Conservation (phyloP, 345 rosid genomes). For the Bruguiera gymnorhiza region DNA sequence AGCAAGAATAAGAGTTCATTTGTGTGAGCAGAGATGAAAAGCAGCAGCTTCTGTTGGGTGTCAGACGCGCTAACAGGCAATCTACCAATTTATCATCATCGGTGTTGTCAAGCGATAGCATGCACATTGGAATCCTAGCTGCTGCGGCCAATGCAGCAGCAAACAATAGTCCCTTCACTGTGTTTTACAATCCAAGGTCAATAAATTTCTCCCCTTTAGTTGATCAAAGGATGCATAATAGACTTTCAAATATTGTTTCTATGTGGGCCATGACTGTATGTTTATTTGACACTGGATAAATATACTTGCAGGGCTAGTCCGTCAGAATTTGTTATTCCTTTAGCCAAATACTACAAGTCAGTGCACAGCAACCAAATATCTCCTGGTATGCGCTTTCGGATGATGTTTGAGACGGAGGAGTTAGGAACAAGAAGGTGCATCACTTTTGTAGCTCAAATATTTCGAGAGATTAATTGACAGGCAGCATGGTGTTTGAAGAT, state of each 20-base stretch:
- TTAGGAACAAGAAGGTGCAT: constrained; percentile 71
- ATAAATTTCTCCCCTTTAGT: neutral
- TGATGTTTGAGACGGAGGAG: constrained; percentile 98
- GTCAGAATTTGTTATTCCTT: constrained; percentile 91
- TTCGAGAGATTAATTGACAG: neutral
- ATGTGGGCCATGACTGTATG: neutral
- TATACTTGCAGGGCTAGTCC: constrained; percentile 64
- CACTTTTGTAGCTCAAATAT: neutral
- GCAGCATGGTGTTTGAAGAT: neutral
- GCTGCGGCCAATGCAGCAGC: constrained; percentile 99
- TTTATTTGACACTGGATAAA: constrained; percentile 6
- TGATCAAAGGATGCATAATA: neutral
- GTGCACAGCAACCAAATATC: constrained; percentile 70
- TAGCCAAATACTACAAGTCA: constrained; percentile 90
- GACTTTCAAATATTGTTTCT: neutral
- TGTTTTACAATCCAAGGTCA: constrained; percentile 87
- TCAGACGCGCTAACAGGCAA: constrained; percentile 80
- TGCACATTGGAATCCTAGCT: constrained; percentile 96
- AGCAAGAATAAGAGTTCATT: constrained; percentile 2
- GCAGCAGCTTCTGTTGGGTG: constrained; percentile 77
- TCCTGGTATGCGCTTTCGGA: constrained; percentile 86
- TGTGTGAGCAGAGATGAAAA: constrained; percentile 69
- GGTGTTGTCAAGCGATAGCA: constrained; percentile 91
- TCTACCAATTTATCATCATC: constrained; percentile 82
- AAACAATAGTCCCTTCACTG: constrained; percentile 82